Percentiles rank a stretch among this genome's conserved stretches.
Conservation (phyloP, 805 yeast genomes). For the Ogataea wickerhamii region DNA sequence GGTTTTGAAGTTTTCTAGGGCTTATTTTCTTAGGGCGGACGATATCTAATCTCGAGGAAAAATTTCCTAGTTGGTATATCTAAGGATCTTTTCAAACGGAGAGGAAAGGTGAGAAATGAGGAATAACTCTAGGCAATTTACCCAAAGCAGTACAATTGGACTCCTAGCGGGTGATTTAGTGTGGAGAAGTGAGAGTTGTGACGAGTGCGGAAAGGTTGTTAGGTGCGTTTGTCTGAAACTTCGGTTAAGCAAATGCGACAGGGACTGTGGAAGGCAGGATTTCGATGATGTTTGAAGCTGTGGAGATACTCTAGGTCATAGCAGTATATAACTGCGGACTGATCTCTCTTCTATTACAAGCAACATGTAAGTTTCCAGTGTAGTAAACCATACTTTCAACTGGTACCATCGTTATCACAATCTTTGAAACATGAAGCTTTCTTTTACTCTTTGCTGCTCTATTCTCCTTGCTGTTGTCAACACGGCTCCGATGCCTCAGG, state of each 20-base stretch:
- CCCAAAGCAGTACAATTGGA: neutral
- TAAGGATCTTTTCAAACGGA: constrained; percentile 17
- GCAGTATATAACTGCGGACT: neutral
- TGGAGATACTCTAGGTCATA: neutral
- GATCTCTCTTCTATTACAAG: no score
- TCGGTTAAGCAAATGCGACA: neutral
- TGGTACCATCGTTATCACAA: no score
- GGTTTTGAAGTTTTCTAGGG: no score
- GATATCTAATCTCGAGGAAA: constrained; percentile 1
- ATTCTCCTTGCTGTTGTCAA: constrained; percentile 6
- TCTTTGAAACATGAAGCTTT: constrained; percentile 17
- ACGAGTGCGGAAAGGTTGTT: neutral
- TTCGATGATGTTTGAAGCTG: neutral
- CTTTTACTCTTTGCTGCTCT: constrained; percentile 9
- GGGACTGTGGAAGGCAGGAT: neutral
- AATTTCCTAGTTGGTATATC: constrained; percentile 22
- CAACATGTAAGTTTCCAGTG: no score
- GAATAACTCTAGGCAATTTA: neutral
- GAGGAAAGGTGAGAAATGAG: no score
- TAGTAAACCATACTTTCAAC: no score
- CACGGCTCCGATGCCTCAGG: constrained; percentile 8
- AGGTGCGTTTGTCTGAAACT: neutral
- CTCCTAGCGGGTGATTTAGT: no score
- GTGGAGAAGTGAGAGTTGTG: no score
- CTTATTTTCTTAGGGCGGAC: neutral